Base-by-base conservation (phyloP, 1,139 yeast species). In the Diutina neorugosa region DNA sequence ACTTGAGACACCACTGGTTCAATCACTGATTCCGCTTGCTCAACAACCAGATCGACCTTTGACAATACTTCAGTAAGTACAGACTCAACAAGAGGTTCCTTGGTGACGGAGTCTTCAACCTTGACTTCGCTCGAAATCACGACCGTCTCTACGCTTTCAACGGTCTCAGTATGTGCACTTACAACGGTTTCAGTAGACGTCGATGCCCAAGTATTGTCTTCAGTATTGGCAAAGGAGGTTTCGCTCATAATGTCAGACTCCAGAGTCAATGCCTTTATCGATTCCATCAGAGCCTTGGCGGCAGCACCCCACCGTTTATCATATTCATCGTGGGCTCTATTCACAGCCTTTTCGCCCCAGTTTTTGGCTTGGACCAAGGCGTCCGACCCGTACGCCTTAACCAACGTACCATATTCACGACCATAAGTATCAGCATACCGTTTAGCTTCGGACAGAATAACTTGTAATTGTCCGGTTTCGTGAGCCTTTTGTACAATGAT, bases 401-500 rank as follows among this genome's bases (percentile, higher is more conserved):
- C 58, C 20, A 64, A 42, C 25, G 61, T 64, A 9, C 57, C 44
- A 44, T 58, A 59, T 19, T 20, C 18, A 18, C 21, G n/a, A 6
- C 43, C 52, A n/a, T 46, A 46, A 12, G 14, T 37, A 5, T 50
- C 37, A 9, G 16, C 42, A 18, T 50, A 50, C 23, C n/a, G 31
- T 20, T 37, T 20, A 1, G 52, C 44, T 12, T 40, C 34, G 2
- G 16, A 16, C 20, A 21, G 21, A 16, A 12, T 37, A 23, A 16
- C 27, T 11, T 40, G 44, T 34, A 37, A 50, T n/a, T 63, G 60
- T 25, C 77, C 78, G 51, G 61, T 62, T 55, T 72, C 74, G 54
- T 70, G 67, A 2, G 67, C 65, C 51, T 61, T 61, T 58, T 73
- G 78, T 46, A 84, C 65, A 3, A 76, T 61, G 4, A 82, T 54